Conservation (phyloP, 2,329 filamentous ascomycete genomes). For the Alternaria burnsii region DNA sequence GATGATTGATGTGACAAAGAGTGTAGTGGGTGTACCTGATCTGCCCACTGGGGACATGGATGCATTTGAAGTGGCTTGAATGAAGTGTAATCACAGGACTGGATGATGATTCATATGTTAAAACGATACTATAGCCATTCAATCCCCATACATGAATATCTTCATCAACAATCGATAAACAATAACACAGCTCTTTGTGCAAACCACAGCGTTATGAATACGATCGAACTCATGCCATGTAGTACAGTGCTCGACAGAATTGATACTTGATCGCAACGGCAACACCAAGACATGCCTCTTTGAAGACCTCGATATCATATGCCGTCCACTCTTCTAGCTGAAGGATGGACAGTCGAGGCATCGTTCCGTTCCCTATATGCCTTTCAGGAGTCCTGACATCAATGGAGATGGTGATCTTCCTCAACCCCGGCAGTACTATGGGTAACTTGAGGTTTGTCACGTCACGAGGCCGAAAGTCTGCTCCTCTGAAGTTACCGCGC, state of each 20-base stretch:
- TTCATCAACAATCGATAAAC: neutral
- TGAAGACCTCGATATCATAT: neutral
- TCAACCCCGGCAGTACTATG: neutral
- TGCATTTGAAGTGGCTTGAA: constrained; percentile 34
- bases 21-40: constrained; percentile 34
- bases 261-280: neutral
- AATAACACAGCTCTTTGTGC: neutral
- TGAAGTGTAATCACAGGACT: neutral
- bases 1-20: constrained; percentile 41
- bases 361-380: neutral
- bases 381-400: neutral
- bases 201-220: neutral
- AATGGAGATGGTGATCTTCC: neutral
- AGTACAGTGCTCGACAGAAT: neutral
- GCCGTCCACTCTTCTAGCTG: neutral
- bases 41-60: constrained; percentile 44
- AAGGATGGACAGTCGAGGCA: neutral
- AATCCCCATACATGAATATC: neutral
- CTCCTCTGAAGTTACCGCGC: neutral
- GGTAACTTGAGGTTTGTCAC: neutral
- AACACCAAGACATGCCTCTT: neutral
- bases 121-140: neutral
- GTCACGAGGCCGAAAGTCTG: neutral
- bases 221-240: neutral
- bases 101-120: neutral